Percentiles rank a stretch among this genome's conserved stretches.
Conservation (phyloP, 2,329 filamentous ascomycete genomes). For the Calcarisporium arbuscula region DNA sequence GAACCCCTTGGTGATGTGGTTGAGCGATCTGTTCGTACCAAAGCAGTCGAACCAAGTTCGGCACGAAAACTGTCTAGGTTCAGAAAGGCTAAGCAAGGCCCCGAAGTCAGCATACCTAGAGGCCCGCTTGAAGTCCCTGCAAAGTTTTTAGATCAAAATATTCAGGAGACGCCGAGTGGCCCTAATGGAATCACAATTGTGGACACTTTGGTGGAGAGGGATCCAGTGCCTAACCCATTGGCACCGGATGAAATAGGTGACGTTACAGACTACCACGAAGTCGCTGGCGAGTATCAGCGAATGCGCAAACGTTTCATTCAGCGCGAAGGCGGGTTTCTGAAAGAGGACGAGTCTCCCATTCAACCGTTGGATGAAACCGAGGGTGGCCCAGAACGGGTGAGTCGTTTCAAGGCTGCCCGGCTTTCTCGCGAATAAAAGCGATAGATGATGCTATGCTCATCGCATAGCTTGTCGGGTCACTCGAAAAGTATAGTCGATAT, state of each 20-base stretch:
- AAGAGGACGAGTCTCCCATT: slow-evolving; percentile 61
- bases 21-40: slow-evolving; percentile 33
- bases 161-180: slow-evolving; percentile 36
- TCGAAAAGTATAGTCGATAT: slow-evolving; percentile 16
- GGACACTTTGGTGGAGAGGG: slow-evolving; percentile 51
- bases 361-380: slow-evolving; percentile 63
- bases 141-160: slow-evolving; percentile 31
- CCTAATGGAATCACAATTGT: slow-evolving; percentile 53
- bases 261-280: slow-evolving; percentile 64
- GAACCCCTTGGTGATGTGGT: slow-evolving; percentile 49
- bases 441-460: not conserved
- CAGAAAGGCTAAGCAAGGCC: slow-evolving; percentile 33
- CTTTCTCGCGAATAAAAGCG: slow-evolving; percentile 47
- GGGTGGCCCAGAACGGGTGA: slow-evolving; percentile 56
- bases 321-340: slow-evolving; percentile 73
- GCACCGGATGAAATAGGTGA: slow-evolving; percentile 63
- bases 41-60: slow-evolving; percentile 23
- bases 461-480: not conserved
- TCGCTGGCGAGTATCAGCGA: slow-evolving; percentile 76
- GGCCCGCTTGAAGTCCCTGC: slow-evolving; percentile 39
- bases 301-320: slow-evolving; percentile 79
- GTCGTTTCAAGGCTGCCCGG: slow-evolving; percentile 67
- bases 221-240: slow-evolving; percentile 23
- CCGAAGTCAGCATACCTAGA: slow-evolving; percentile 21
- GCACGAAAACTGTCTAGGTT: slow-evolving; percentile 43